Evolutionary conservation across 2,329 filamentous ascomycete genomes (phyloP).

Genomic region (Talaromyces atroroseus): DNA sequence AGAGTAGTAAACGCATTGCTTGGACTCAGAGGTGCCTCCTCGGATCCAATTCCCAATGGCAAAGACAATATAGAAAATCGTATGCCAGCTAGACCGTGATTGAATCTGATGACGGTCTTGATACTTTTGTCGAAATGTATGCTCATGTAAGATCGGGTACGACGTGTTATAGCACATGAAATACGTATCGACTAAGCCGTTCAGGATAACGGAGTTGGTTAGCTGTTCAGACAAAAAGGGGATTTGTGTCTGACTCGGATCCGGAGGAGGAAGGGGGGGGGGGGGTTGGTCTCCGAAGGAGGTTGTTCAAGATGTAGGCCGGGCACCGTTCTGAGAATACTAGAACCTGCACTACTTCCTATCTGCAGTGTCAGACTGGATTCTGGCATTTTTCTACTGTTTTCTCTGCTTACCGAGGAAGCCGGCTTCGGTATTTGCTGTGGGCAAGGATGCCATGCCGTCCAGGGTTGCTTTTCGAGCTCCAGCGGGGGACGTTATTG

Average conservation of each 20-base stretch:
- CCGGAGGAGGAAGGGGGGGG: conserved; percentile 31
- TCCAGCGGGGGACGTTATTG: too few relatives aligned
- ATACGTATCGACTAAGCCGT: conserved; percentile 36
- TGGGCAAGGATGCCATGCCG: conserved; percentile 35
- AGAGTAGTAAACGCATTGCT: too few relatives aligned
- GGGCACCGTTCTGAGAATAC: too few relatives aligned
- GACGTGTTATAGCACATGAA: conserved; percentile 42
- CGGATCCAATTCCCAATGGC: conserved; percentile 30
- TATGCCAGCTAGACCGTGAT: conserved; percentile 38
- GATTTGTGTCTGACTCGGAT: not conserved
- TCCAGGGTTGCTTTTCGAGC: too few relatives aligned
- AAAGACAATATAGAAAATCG: conserved; percentile 40
- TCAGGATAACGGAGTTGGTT: too few relatives aligned
- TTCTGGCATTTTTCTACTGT: too few relatives aligned
- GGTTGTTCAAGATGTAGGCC: conserved; percentile 13
- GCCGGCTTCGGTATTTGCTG: conserved; percentile 33
- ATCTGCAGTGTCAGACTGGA: too few relatives aligned
- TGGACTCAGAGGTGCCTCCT: too few relatives aligned
- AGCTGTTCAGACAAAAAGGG: conserved; percentile 28
- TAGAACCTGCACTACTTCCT: too few relatives aligned
- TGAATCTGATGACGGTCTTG: conserved; percentile 37
- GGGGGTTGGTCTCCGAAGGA: too few relatives aligned
- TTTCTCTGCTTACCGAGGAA: conserved; percentile 28
- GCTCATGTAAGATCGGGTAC: conserved; percentile 45
- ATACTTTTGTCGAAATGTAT: conserved; percentile 43